phyloP scores from a whole-genome alignment of 495 filamentous ascomycete species.

The Trichoderma reesei region DNA sequence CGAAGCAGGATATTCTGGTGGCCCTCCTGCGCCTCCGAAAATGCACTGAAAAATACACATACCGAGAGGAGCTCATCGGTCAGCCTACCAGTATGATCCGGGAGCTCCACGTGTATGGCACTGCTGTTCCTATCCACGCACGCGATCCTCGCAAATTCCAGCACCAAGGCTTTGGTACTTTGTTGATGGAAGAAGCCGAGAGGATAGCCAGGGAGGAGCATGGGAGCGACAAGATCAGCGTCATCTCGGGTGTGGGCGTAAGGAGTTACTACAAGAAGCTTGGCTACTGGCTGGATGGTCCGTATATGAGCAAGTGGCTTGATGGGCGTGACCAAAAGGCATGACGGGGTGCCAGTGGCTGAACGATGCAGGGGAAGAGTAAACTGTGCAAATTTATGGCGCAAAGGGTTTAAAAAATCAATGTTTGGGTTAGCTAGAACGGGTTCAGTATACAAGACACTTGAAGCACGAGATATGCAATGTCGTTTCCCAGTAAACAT shows the following conservation, averaged over 20 bases:
- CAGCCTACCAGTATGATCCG: conserved; percentile 88
- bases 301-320: conserved; percentile 73
- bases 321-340: conserved; percentile 27
- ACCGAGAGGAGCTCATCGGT: conserved; percentile 72
- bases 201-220: conserved; percentile 90
- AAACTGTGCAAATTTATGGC: neutral
- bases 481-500: too few species aligned
- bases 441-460: too few species aligned
- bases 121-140: conserved; percentile 88
- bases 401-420: neutral
- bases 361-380: neutral
- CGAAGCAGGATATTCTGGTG: conserved; percentile 95
- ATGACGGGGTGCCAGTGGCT: neutral
- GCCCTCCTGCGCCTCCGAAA: conserved; percentile 83
- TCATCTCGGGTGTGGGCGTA: conserved; percentile 92
- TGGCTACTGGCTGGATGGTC: conserved; percentile 86
- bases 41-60: conserved; percentile 82
- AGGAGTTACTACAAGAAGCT: conserved; percentile 87
- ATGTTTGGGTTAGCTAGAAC: too few species aligned
- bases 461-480: too few species aligned
- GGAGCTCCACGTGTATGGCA: conserved; percentile 93
- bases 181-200: conserved; percentile 97
- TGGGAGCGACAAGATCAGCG: conserved; percentile 82
- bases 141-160: conserved; percentile 93
- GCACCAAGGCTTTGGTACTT: conserved; percentile 92